Evolutionary conservation across 2,329 filamentous ascomycete genomes (phyloP).

Genomic region (Volutella citrinella): DNA sequence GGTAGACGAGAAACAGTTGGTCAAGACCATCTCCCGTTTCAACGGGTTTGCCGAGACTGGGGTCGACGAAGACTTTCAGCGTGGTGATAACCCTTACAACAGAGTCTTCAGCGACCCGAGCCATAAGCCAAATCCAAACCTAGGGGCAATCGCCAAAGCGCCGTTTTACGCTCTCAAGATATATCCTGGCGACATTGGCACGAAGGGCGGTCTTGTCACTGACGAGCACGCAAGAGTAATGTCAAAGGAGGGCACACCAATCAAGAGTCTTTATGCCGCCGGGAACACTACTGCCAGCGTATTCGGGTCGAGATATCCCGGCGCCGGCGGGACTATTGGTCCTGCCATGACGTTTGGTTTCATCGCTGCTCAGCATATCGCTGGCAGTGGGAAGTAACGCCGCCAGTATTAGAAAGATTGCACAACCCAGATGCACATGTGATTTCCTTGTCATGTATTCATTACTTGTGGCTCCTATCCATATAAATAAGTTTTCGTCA

Average conservation of each 20-base stretch:
- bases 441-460: too few relatives aligned
- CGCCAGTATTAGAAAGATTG: too few relatives aligned
- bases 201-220: slow-evolving; percentile 34
- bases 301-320: slow-evolving; percentile 32
- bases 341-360: slow-evolving; percentile 35
- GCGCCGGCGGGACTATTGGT: slow-evolving; percentile 33
- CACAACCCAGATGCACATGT: too few relatives aligned
- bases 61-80: slow-evolving; percentile 1
- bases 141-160: neutral
- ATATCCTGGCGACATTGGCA: slow-evolving; percentile 36
- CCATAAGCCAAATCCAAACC: slow-evolving; percentile 1
- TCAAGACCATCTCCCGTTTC: neutral
- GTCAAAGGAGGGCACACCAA: slow-evolving; percentile 11
- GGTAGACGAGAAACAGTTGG: neutral
- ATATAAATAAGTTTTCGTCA: too few relatives aligned
- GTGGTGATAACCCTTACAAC: neutral
- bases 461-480: too few relatives aligned
- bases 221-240: slow-evolving; percentile 29
- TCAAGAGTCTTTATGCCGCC: slow-evolving; percentile 31
- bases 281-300: slow-evolving; percentile 32
- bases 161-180: slow-evolving; percentile 27
- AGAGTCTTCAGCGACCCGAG: slow-evolving; percentile 1
- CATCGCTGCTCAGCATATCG: slow-evolving; percentile 17
- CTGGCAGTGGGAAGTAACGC: too few relatives aligned
- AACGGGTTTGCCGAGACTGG: neutral